Percentiles rank a stretch among this genome's conserved stretches.
Evolutionary conservation across 2,329 filamentous ascomycete species (phyloP).

Genomic region (Sarocladium strictum): DNA sequence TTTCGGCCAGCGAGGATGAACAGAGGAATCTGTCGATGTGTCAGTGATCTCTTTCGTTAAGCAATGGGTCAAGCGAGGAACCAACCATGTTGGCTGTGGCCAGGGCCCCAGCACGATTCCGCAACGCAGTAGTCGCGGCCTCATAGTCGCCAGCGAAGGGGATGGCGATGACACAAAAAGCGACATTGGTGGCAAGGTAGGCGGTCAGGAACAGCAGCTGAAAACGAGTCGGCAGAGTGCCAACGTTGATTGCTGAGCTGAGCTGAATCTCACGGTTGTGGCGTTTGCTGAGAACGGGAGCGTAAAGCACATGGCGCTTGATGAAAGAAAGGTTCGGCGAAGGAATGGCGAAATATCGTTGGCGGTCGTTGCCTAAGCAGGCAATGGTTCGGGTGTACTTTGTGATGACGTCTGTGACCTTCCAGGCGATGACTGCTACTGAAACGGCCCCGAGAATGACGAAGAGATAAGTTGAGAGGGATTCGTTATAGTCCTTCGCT

Average conservation of each 20-base stretch:
- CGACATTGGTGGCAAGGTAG: conserved; percentile 53
- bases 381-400: conserved; percentile 68
- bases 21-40: conserved; percentile 47
- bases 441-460: conserved; percentile 60
- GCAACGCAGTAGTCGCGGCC: conserved; percentile 42
- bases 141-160: conserved; percentile 45
- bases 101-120: conserved; percentile 66
- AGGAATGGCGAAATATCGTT: conserved; percentile 69
- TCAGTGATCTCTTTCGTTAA: conserved; percentile 10
- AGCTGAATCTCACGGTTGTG: conserved; percentile 60
- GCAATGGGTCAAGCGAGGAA: conserved; percentile 3
- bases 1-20: conserved; percentile 71
- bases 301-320: conserved; percentile 70
- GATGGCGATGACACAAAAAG: conserved; percentile 64
- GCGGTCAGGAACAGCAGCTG: conserved; percentile 49
- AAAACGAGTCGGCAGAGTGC: conserved; percentile 56
- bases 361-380: conserved; percentile 71
- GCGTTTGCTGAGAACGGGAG: conserved; percentile 54
- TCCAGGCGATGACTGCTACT: conserved; percentile 60
- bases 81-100: conserved; percentile 68
- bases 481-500: conserved; percentile 30
- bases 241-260: conserved; percentile 49
- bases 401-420: conserved; percentile 51
- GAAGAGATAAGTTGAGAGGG: conserved; percentile 55
- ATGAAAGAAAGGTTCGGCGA: conserved; percentile 49